Conservation (phyloP, 371 early-diverging fungal genomes). For the Thermomucor indicae-seudaticae region DNA sequence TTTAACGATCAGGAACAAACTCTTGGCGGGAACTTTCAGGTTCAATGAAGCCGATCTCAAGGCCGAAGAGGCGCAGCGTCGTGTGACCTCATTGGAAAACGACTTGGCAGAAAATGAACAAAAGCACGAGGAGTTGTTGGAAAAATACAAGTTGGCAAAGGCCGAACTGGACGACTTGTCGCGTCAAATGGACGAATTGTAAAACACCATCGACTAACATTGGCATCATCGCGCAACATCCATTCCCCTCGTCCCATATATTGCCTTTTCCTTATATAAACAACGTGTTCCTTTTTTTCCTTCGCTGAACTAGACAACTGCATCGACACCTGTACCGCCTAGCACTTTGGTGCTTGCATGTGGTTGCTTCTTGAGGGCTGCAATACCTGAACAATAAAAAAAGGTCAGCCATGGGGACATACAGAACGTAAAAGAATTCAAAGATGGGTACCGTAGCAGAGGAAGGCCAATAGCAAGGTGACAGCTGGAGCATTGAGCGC, state of each 20-base stretch:
- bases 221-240: not conserved
- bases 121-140: conserved; percentile 55
- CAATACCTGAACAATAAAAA: conserved; percentile 22
- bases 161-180: conserved; percentile 69
- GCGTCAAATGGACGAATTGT: conserved; percentile 65
- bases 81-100: conserved; percentile 57
- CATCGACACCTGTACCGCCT: conserved; percentile 41
- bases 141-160: conserved; percentile 58
- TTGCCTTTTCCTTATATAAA: not conserved
- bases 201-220: not conserved
- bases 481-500: conserved; percentile 29
- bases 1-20: not conserved
- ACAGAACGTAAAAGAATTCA: too few species aligned
- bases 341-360: conserved; percentile 36
- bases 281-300: not conserved
- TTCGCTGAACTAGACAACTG: too few species aligned
- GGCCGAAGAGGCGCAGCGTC: conserved; percentile 70
- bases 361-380: conserved; percentile 38
- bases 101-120: conserved; percentile 59
- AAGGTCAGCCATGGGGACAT: too few species aligned
- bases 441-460: conserved; percentile 31
- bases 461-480: conserved; percentile 25
- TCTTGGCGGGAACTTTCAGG: conserved; percentile 26
- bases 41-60: conserved; percentile 66
- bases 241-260: too few species aligned